Evolutionary conservation across 2,329 filamentous ascomycete species (phyloP).

Genomic region (Colletotrichum filicis): DNA sequence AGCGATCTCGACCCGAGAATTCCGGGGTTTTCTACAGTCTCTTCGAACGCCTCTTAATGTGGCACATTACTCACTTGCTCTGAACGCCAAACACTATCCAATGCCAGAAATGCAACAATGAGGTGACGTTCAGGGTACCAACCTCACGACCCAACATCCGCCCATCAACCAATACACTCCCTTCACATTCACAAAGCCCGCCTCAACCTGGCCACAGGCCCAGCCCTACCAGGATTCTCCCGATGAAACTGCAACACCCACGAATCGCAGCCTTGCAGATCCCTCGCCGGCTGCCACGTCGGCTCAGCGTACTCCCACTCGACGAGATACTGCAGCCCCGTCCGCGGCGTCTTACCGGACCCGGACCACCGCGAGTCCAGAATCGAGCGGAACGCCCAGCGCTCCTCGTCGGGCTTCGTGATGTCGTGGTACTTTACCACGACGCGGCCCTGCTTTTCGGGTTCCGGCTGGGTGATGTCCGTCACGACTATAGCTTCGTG

Average conservation of each 20-base stretch:
- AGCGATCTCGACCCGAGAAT: too few species aligned
- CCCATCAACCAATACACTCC: not conserved
- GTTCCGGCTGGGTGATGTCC: constrained; percentile 20
- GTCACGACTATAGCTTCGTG: not conserved
- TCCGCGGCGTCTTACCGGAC: constrained; percentile 13
- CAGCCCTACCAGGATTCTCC: constrained; percentile 2
- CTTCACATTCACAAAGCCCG: not conserved
- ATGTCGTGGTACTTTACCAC: constrained; percentile 6
- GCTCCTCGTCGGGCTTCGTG: constrained; percentile 24
- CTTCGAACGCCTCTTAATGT: too few species aligned
- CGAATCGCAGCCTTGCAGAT: constrained; percentile 23
- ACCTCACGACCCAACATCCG: not conserved
- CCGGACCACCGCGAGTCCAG: constrained; percentile 23
- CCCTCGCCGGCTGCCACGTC: constrained; percentile 28
- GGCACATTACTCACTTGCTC: too few species aligned
- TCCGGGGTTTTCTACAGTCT: too few species aligned
- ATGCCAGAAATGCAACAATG: not conserved
- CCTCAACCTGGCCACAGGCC: constrained; percentile 15
- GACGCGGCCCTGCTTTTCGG: constrained; percentile 21
- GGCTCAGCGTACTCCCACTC: constrained; percentile 30
- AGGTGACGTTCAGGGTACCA: not conserved
- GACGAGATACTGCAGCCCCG: constrained; percentile 21
- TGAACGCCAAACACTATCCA: not conserved
- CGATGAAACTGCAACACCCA: constrained; percentile 29
- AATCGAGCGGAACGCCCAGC: constrained; percentile 24